Base-by-base conservation (phyloP, 208 protist species). In the Leishmania martiniquensis region DNA sequence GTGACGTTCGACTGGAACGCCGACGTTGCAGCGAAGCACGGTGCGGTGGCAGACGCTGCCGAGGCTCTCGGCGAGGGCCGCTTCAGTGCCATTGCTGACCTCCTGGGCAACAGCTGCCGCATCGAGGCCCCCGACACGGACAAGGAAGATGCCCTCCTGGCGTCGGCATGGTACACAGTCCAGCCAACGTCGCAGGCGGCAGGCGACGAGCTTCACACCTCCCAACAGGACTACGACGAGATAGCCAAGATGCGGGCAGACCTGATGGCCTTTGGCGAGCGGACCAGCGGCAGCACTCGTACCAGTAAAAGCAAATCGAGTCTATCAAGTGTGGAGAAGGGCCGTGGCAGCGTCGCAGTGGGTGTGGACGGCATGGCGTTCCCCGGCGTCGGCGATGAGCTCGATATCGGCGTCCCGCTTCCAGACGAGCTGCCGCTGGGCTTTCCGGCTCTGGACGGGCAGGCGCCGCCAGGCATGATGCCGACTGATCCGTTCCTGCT, bases 251-350 rank as follows among this genome's bases (percentile, higher is more conserved):
- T 97, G 81, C 88, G 93, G 29, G 91, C 91, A 0, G 93, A 97
- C 70, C 62, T 97, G 67, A 87, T 92, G 85, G 91, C 93, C 13
- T 93, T 95, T 79, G 90, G 89, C 22, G 90, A 95, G 67, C 84
- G 89, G 17, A 80, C 77, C 52, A 93, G 90, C 78, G 84, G 81
- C 39, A 94, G 92, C 39, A 75, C 75, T 62, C 86, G 81, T 65
- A 92, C 83, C 79, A 97, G 87, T 78, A 93, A 88, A 66, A 97
- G 87, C 82, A 96, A 94, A 75, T 91, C 86, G 10, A 96, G 91
- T 72, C 83, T 93, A 17, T 87, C 91, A 52, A 96, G 91, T 79
- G 89, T 96, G 79, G 93, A 97, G 79, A 94, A 96, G 75, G 91
- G 83, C 55, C 91, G 93, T 88, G 90, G 87, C 68, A 97, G 93